A percentile compares a stretch with the other conserved stretches of the same genome.
These are phyloP conservation scores for Meripilus lineatus DNA, from an alignment of 1,284 basidiomycete species.

Conservation along the genomic window DNA sequence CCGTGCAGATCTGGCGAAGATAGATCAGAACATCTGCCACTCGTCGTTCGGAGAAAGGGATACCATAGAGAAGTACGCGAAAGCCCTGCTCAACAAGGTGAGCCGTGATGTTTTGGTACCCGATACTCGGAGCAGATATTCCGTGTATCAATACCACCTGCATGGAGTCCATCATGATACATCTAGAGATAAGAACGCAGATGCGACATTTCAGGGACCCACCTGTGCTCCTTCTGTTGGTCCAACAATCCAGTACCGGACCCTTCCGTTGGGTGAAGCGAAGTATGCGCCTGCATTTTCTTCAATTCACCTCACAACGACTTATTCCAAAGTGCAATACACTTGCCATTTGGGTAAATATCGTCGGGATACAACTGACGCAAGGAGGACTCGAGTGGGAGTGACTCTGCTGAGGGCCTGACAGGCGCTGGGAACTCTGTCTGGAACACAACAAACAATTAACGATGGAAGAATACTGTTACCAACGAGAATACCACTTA, in stretches of 20 bases:
- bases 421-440: slow-evolving; percentile 16
- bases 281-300: slow-evolving; percentile 20
- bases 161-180: background rate
- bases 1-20: too few species aligned
- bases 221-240: slow-evolving; percentile 68
- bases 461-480: background rate
- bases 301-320: background rate
- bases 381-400: slow-evolving; percentile 17
- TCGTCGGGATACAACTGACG: slow-evolving; percentile 25
- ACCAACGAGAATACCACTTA: background rate
- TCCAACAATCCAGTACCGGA: slow-evolving; percentile 73
- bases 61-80: slow-evolving; percentile 73
- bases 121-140: slow-evolving; percentile 63
- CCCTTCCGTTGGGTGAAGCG: slow-evolving; percentile 25
- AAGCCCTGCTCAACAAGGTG: slow-evolving; percentile 55
- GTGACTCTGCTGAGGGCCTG: slow-evolving; percentile 22
- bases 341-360: slow-evolving; percentile 22
- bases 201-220: slow-evolving; percentile 10
- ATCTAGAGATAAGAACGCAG: background rate
- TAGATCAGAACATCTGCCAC: slow-evolving; percentile 40
- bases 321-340: background rate
- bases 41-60: background rate
- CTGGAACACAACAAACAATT: background rate
- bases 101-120: slow-evolving; percentile 68
- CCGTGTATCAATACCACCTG: slow-evolving; percentile 73